phyloP scores from a whole-genome alignment of 2,329 filamentous ascomycete species.

The Xylariaceae sp. region DNA sequence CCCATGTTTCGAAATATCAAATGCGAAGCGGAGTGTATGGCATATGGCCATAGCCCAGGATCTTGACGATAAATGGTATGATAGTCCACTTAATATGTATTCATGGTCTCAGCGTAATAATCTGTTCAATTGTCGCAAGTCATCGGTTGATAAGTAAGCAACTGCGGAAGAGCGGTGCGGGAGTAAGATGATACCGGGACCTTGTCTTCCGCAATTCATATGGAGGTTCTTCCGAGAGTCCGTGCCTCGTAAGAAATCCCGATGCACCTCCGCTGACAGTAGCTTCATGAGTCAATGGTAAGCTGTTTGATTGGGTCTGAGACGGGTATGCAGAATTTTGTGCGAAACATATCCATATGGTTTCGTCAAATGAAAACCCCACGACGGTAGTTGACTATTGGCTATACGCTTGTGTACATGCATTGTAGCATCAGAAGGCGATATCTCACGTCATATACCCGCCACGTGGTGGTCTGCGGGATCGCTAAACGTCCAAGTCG shows the following conservation, averaged over 20 bases:
- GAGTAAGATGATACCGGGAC: conserved; percentile 10
- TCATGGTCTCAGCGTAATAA: background rate
- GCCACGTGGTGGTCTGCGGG: conserved; percentile 27
- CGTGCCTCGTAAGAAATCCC: background rate
- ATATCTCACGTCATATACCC: conserved; percentile 11
- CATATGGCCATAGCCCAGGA: background rate
- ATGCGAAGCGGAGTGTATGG: background rate
- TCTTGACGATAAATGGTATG: conserved; percentile 7
- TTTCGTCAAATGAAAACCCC: background rate
- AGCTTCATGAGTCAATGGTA: background rate
- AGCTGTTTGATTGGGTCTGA: conserved; percentile 7
- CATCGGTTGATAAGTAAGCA: conserved; percentile 1
- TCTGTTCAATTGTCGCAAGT: conserved; percentile 7
- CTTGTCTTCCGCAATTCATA: conserved; percentile 18
- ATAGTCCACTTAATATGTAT: background rate
- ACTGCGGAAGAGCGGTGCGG: conserved; percentile 20
- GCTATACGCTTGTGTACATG: conserved; percentile 6
- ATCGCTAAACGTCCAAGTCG: conserved; percentile 1
- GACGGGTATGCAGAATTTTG: too few species aligned
- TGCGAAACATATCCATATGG: conserved; percentile 2
- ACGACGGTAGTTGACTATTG: conserved; percentile 1
- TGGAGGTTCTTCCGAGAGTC: conserved; percentile 2
- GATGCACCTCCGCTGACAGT: background rate
- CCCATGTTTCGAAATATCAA: background rate
- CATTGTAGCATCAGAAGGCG: conserved; percentile 4